Evolutionary conservation across 169 alveolate species (phyloP).

Genomic region (Babesia bigemina): DNA sequence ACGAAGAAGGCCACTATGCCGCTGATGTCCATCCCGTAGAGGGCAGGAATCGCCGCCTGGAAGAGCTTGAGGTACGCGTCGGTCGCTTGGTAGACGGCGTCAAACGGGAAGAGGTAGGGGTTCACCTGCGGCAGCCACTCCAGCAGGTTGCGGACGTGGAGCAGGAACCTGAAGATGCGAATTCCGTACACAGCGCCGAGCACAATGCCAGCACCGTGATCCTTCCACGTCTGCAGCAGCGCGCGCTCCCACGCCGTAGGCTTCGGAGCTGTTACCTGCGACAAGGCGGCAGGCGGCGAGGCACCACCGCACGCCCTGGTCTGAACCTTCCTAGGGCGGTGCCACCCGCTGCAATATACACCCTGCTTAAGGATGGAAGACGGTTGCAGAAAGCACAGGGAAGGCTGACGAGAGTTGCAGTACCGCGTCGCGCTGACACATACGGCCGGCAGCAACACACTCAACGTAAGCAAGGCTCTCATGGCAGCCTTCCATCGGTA

Average conservation of each 20-base stretch:
- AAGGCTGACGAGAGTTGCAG: neutral
- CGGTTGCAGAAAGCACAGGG: neutral
- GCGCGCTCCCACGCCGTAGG: slow-evolving; percentile 14
- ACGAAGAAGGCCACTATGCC: slow-evolving; percentile 72
- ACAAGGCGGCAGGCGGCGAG: neutral
- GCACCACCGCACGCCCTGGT: neutral
- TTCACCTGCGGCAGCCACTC: slow-evolving; percentile 85
- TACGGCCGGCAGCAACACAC: slow-evolving; percentile 14
- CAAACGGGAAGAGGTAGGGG: slow-evolving; percentile 82
- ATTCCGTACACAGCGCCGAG: slow-evolving; percentile 49
- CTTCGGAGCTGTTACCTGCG: neutral
- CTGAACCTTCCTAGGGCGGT: neutral
- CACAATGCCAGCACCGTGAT: slow-evolving; percentile 33
- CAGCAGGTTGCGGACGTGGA: slow-evolving; percentile 74
- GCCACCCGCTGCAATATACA: neutral
- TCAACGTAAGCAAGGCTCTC: neutral
- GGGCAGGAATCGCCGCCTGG: slow-evolving; percentile 65
- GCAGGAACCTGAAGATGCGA: slow-evolving; percentile 73
- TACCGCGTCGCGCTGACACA: neutral
- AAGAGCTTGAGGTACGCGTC: slow-evolving; percentile 73
- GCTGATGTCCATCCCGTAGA: slow-evolving; percentile 73
- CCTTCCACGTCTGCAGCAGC: slow-evolving; percentile 36
- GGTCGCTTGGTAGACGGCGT: slow-evolving; percentile 73
- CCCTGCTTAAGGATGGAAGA: neutral
- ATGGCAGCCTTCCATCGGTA: slow-evolving; percentile 3